Evolutionary conservation across 768 basidiomycete species (phyloP).

Genomic region (Brasilioporus rufonigricans): DNA sequence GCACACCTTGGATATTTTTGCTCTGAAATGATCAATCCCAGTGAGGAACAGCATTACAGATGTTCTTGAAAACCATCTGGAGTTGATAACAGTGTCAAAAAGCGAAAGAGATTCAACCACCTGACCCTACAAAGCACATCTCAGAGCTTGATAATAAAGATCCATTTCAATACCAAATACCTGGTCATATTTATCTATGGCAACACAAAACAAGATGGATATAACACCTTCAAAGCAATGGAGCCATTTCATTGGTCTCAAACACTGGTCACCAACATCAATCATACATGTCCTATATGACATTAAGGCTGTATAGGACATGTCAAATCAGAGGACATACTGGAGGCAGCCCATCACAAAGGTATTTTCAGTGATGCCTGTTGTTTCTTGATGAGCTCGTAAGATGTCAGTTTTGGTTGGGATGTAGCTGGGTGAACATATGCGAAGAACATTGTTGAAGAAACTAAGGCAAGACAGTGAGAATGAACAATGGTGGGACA

Average conservation of each 20-base stretch:
- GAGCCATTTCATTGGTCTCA: slow-evolving; percentile 81
- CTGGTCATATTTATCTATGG: slow-evolving; percentile 74
- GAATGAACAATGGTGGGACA: too few species aligned
- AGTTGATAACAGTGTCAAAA: slow-evolving; percentile 78
- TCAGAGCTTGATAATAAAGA: slow-evolving; percentile 9
- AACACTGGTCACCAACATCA: slow-evolving; percentile 77
- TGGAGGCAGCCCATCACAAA: slow-evolving; percentile 67
- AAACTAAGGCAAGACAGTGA: slow-evolving; percentile 52
- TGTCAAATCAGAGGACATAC: slow-evolving; percentile 33
- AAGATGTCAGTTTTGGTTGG: slow-evolving; percentile 87
- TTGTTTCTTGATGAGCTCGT: slow-evolving; percentile 83
- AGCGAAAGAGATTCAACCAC: slow-evolving; percentile 73
- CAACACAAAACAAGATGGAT: slow-evolving; percentile 75
- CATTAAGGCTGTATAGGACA: not conserved
- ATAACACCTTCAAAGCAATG: slow-evolving; percentile 76
- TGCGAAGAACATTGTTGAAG: slow-evolving; percentile 77
- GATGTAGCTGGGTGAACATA: slow-evolving; percentile 72
- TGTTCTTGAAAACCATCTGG: slow-evolving; percentile 71
- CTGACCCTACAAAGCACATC: slow-evolving; percentile 49
- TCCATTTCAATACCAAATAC: slow-evolving; percentile 59
- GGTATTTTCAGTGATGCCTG: slow-evolving; percentile 87
- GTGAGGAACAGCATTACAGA: slow-evolving; percentile 68
- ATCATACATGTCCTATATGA: slow-evolving; percentile 61
- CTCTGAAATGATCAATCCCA: slow-evolving; percentile 77
- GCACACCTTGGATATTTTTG: slow-evolving; percentile 56